Base-by-base conservation (phyloP, 2,329 filamentous ascomycete species). In the Verticillium zaregamsianum region DNA sequence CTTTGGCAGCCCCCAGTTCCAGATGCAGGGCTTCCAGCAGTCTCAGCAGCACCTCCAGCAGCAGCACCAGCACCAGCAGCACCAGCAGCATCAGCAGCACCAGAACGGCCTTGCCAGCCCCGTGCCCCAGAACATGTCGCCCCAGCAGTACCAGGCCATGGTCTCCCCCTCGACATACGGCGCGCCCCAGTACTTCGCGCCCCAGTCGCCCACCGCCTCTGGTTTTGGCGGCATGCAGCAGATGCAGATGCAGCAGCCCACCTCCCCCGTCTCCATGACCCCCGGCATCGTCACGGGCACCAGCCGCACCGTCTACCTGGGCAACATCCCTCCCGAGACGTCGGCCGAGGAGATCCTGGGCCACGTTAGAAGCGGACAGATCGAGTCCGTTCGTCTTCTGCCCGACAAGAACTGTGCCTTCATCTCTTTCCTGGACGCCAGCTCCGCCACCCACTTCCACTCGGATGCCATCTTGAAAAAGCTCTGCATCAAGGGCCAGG, bases 351-450 rank as follows among this genome's bases (percentile, higher is more conserved):
- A 99, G 79, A 97, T 99, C 66, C 82, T 99, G 61, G 90, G 93
- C 66, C 95, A 99, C 72, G 95, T 99, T 63, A 88, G 95, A 66
- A 98, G 95, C 76, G 95, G 95, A 28, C 95, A 98, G 75, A 98
- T 99, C 71, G 95, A 99, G 81, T 98, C 95, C n/a, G 95, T 99
- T 59, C 90, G 95, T 69, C 85, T 99, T 67, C 83, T 99, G 61
- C 92, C 94, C 28, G 95, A 99, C 79, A 99, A 98, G 91, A 99
- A 98, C 84, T 99, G 95, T 73, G 95, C 95, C 62, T 99, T 99
- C 83, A 98, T 99, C 74, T 99, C 95, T 8, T 99, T 99, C 82
- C 83, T 99, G 67, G 95, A 99, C 73, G 93, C 93, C 70, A 97
- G 93, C 80, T 97, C 95, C 33, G 95, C 95, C 61, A 98, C 94